These are phyloP conservation scores for Saturnispora galanensis DNA, from an alignment of 805 yeast species.

Conservation along the genomic window DNA sequence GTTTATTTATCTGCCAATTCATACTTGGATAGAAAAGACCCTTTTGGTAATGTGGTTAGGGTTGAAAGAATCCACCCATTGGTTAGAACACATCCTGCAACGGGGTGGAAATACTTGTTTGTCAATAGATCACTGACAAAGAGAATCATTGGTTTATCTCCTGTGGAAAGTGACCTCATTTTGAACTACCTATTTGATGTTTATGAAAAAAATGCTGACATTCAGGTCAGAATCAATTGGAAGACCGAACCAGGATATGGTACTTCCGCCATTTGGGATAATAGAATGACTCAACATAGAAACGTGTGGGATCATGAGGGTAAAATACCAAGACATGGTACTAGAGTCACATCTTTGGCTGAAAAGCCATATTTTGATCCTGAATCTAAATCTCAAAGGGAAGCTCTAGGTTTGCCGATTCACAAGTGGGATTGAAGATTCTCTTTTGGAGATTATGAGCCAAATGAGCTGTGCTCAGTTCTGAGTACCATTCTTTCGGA, in stretches of 20 bases:
- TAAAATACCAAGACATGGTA: slow-evolving; percentile 37
- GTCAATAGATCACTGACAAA: slow-evolving; percentile 21
- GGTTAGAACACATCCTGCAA: slow-evolving; percentile 55
- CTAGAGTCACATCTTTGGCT: slow-evolving; percentile 44
- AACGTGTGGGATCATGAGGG: slow-evolving; percentile 35
- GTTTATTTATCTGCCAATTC: slow-evolving; percentile 31
- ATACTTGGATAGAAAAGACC: slow-evolving; percentile 32
- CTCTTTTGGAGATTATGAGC: no score
- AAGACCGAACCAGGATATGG: slow-evolving; percentile 30
- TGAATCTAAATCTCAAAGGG: slow-evolving; percentile 13
- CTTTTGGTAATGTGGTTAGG: slow-evolving; percentile 36
- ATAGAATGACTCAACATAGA: slow-evolving; percentile 35
- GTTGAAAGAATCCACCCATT: slow-evolving; percentile 51
- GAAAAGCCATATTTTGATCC: slow-evolving; percentile 44
- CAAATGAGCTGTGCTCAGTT: no score
- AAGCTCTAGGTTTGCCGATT: no score
- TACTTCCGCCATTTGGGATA: slow-evolving; percentile 42
- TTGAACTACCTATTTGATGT: slow-evolving; percentile 35
- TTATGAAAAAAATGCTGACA: slow-evolving; percentile 40
- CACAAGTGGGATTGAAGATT: no score
- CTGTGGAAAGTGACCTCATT: slow-evolving; percentile 36
- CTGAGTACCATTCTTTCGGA: no score
- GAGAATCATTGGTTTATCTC: slow-evolving; percentile 41
- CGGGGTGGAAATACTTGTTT: slow-evolving; percentile 43
- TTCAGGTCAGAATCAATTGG: slow-evolving; percentile 42